Percentiles rank a stretch among this genome's conserved stretches.
Conservation (phyloP, 345 rosid species). For the Isatis tinctoria region DNA sequence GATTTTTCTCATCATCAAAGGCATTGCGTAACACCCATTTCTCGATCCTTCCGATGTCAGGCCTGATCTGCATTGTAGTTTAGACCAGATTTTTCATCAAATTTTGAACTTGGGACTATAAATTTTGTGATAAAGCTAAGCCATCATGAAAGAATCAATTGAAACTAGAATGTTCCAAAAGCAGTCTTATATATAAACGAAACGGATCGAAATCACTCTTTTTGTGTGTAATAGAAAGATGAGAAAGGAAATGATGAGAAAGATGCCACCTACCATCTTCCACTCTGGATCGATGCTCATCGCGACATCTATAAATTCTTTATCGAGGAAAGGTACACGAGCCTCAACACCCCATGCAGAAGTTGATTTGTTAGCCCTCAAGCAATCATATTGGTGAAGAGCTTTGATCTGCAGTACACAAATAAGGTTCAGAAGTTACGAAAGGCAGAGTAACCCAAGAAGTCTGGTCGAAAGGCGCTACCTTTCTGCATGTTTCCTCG, state of each 20-base stretch:
- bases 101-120: not conserved
- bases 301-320: slow-evolving; percentile 58
- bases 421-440: not conserved
- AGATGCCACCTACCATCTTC: slow-evolving; percentile 59
- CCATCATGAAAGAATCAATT: not conserved
- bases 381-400: slow-evolving; percentile 84
- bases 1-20: slow-evolving; percentile 67
- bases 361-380: slow-evolving; percentile 84
- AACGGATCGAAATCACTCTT: not conserved
- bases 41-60: slow-evolving; percentile 74
- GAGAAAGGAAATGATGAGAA: not conserved
- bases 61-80: slow-evolving; percentile 48
- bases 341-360: slow-evolving; percentile 95
- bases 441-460: not conserved
- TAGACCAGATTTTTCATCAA: not conserved
- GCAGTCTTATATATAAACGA: not conserved
- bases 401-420: slow-evolving; percentile 56
- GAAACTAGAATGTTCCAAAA: not conserved
- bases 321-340: slow-evolving; percentile 85
- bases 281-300: slow-evolving; percentile 85
- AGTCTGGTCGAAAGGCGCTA: slow-evolving; percentile 12
- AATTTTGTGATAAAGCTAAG: not conserved
- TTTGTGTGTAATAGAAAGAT: not conserved
- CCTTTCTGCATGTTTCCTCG: slow-evolving; percentile 82
- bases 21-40: slow-evolving; percentile 87